Percentiles rank a stretch among this genome's conserved stretches.
phyloP scores from a whole-genome alignment of 352 stramenopile species.

The Pythium rhizo-oryzae region DNA sequence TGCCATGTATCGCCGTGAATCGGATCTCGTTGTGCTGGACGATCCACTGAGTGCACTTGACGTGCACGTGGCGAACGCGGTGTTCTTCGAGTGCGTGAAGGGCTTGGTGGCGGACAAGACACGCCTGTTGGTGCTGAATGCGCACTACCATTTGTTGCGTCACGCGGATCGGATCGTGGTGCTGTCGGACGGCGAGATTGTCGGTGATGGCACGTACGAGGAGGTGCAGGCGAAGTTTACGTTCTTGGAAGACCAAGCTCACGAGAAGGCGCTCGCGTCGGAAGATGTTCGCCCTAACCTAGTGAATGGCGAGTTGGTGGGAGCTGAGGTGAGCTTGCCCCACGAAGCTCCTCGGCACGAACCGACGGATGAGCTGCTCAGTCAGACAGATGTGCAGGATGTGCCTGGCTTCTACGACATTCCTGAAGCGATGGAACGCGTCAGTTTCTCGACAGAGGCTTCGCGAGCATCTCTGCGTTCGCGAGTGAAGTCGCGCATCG shows the following conservation, averaged over 20 bases:
- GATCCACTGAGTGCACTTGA: slow-evolving; percentile 41
- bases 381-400: too few species aligned
- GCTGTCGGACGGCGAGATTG: slow-evolving; percentile 57
- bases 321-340: too few species aligned
- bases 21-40: slow-evolving; percentile 40
- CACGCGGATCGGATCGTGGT: slow-evolving; percentile 21
- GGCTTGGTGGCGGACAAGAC: slow-evolving; percentile 35
- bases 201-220: too few species aligned
- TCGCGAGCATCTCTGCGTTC: too few species aligned
- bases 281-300: too few species aligned
- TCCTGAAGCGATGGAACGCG: too few species aligned
- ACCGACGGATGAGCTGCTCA: too few species aligned
- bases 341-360: too few species aligned
- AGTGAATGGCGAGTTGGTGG: too few species aligned
- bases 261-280: neutral
- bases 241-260: slow-evolving; percentile 45
- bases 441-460: too few species aligned
- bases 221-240: slow-evolving; percentile 43
- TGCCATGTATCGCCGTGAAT: slow-evolving; percentile 32
- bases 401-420: too few species aligned
- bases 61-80: slow-evolving; percentile 32
- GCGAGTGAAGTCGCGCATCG: too few species aligned
- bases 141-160: slow-evolving; percentile 33
- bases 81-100: slow-evolving; percentile 38
- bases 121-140: slow-evolving; percentile 82